Conservation (phyloP, 495 filamentous ascomycete species). For the Hyaloscypha finlandica region DNA sequence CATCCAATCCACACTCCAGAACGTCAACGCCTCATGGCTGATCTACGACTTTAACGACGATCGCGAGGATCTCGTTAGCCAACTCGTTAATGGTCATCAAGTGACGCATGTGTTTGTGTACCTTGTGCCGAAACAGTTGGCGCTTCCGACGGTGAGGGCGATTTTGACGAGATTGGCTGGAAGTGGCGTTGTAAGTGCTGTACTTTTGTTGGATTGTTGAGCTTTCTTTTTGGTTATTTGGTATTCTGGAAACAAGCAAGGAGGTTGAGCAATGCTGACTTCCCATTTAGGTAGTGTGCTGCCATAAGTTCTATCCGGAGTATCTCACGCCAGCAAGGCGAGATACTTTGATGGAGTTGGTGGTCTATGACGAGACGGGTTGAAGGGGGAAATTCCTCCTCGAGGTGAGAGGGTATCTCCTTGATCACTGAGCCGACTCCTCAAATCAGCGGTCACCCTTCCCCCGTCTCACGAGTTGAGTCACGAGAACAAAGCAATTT, state of each 20-base stretch:
- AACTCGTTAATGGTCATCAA: background rate
- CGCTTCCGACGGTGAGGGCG: conserved; percentile 7
- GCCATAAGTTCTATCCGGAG: conserved; percentile 18
- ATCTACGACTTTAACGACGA: conserved; percentile 23
- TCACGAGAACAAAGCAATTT: background rate
- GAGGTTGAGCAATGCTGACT: too few species aligned
- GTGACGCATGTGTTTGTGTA: conserved; percentile 24
- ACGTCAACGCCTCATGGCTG: conserved; percentile 4
- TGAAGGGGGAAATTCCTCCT: background rate
- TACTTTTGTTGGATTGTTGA: background rate
- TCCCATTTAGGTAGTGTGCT: conserved; percentile 9
- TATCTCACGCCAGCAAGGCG: conserved; percentile 13
- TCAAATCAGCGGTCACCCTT: background rate
- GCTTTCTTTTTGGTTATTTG: background rate
- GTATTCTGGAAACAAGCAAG: background rate
- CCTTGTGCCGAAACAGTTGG: conserved; percentile 21
- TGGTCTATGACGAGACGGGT: conserved; percentile 10
- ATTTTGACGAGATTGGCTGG: conserved; percentile 14
- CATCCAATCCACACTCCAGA: background rate
- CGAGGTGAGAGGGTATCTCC: background rate
- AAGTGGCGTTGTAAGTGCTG: conserved; percentile 6
- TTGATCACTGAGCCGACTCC: background rate
- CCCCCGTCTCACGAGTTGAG: too few species aligned
- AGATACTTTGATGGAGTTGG: conserved; percentile 19
- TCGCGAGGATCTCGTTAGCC: conserved; percentile 6